Base-by-base conservation (phyloP, 495 filamentous ascomycete genomes). In the Penicillium simplicissimum region DNA sequence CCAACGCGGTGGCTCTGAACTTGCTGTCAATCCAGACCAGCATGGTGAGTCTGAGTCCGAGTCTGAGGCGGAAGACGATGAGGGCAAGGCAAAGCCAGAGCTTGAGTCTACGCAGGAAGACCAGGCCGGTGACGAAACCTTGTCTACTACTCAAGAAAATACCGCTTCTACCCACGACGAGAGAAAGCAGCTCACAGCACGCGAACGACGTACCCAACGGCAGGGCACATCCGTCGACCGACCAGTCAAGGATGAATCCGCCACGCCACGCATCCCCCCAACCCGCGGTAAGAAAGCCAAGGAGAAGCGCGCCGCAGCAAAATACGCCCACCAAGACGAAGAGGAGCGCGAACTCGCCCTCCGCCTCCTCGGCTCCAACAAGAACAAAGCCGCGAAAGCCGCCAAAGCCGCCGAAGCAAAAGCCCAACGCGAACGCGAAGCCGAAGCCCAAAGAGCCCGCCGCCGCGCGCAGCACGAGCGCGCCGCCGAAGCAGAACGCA, bases 311-410 rank as follows among this genome's bases (percentile, higher is more conserved):
- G 85, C 90, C 0, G 91, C 92, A 28, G 76, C 83, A 49, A 98
- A 97, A 76, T 98, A 98, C 73, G 92, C 91, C 35, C 82, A 96
- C 67, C 95, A 98, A 81, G 93, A 97, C 67, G 93, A 96, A 17
- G 93, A 95, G 69, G 95, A 98, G 63, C 90, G 93, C 42, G 85
- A 82, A 36, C 81, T 93, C 1, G 92, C 93, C 57, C 87, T 97
- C 69, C 83, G 85, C 15, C 80, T 97, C 15, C 86, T 97, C 11
- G 95, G 95, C 42, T 87, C 90, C 13, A 79, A 86, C 55, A 84
- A 86, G 1, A 79, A 73, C 57, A 80, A 82, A 61, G 78, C 81
- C 10, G 72, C 78, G 53, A 85, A 79, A 61, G 77, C 76, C 2
- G 79, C 76, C 33, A 76, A 78, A 9, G 78, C 79, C n/a, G 77